Percentiles rank a stretch among this genome's conserved stretches.
Evolutionary conservation across 2,329 filamentous ascomycete species (phyloP).

Genomic region (Scedosporium dehoogii): DNA sequence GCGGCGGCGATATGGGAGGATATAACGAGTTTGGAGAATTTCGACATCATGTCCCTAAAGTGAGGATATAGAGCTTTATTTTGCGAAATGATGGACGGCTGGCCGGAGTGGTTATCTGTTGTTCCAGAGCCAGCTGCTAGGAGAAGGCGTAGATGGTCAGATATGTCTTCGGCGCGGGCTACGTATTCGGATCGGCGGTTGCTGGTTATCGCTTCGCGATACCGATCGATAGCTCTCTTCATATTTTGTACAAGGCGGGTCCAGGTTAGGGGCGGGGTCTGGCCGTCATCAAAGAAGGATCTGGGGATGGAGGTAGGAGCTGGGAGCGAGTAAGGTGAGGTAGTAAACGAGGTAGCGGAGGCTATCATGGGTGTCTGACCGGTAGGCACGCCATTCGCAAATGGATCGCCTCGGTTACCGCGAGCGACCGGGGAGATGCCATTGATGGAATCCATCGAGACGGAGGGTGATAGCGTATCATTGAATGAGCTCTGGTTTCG

Average conservation of each 20-base stretch:
- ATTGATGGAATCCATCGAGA: conserved; percentile 85
- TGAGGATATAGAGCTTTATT: conserved; percentile 97
- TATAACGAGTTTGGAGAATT: conserved; percentile 97
- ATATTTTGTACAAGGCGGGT: conserved; percentile 84
- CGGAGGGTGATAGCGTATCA: conserved; percentile 71
- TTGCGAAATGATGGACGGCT: conserved; percentile 97
- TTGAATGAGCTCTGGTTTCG: conserved; percentile 56
- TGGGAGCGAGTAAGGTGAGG: conserved; percentile 45
- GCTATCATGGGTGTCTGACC: conserved; percentile 39
- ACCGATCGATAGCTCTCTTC: conserved; percentile 80
- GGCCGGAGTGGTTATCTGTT: conserved; percentile 96
- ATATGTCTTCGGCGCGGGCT: conserved; percentile 91
- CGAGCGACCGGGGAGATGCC: conserved; percentile 51
- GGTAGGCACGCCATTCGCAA: conserved; percentile 28
- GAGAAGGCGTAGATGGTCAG: conserved; percentile 84
- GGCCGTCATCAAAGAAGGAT: conserved; percentile 87
- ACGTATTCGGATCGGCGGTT: conserved; percentile 85
- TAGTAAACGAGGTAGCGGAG: conserved; percentile 53
- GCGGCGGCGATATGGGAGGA: conserved; percentile 96
- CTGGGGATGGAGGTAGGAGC: conserved; percentile 56
- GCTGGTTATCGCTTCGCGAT: conserved; percentile 78
- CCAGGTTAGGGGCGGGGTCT: conserved; percentile 75
- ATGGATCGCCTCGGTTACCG: conserved; percentile 43
- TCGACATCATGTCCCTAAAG: conserved; percentile 99
- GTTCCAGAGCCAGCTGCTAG: conserved; percentile 95